Conservation (phyloP, 148 eudicot genomes). For the Bassia scoparia region DNA sequence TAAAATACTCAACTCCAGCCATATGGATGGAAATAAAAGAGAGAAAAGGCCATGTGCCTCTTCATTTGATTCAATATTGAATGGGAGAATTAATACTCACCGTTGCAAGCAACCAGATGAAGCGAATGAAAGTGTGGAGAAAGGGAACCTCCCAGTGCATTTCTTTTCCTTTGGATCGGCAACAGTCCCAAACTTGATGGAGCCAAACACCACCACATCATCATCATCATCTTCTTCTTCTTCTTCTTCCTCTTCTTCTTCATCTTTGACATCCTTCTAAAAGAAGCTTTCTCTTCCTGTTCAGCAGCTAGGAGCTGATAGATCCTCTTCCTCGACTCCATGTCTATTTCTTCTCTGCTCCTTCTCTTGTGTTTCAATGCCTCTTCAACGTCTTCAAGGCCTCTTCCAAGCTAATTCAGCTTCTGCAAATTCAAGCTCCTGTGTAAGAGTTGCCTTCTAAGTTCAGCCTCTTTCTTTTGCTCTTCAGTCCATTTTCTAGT, state of each 20-base stretch:
- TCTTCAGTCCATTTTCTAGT: constrained; percentile 59
- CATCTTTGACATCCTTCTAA: constrained; percentile 33
- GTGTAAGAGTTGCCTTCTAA: constrained; percentile 41
- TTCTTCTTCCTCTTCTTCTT: constrained; percentile 46
- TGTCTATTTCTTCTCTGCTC: constrained; percentile 53
- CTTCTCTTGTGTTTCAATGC: constrained; percentile 52
- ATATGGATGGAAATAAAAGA: too few relatives aligned
- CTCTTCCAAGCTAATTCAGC: constrained; percentile 65
- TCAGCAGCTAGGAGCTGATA: constrained; percentile 20
- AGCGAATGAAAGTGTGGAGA: constrained; percentile 63
- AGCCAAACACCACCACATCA: constrained; percentile 39
- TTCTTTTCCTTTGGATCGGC: constrained; percentile 38
- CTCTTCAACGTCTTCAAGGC: constrained; percentile 72
- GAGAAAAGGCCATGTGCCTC: too few relatives aligned
- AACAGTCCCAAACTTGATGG: constrained; percentile 81
- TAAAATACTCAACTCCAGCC: too few relatives aligned
- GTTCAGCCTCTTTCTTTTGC: constrained; percentile 46
- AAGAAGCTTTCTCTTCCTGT: constrained; percentile 30
- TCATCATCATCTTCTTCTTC: constrained; percentile 44
- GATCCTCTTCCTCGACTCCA: constrained; percentile 39
- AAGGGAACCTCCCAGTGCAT: constrained; percentile 54
- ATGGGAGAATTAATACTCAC: constrained; percentile 37
- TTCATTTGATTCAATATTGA: not conserved
- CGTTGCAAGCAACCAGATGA: constrained; percentile 46
- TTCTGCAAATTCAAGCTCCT: constrained; percentile 61